These are phyloP conservation scores for Hypericum androsaemum DNA, from an alignment of 345 rosid genomes.

Conservation along the genomic window DNA sequence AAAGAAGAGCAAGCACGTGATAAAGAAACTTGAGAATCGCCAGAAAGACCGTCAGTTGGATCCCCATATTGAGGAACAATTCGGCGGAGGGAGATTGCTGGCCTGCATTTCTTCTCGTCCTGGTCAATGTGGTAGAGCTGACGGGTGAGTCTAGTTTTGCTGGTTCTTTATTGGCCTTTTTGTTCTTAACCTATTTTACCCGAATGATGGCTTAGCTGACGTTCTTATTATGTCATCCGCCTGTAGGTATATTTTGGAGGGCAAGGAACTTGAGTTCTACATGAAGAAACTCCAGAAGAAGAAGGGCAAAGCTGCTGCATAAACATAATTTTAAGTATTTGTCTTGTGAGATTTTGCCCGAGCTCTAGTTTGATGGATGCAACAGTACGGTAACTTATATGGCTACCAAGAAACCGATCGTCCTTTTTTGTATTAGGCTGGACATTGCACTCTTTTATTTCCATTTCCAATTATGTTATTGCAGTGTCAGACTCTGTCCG, in stretches of 20 bases:
- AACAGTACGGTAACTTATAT: no score
- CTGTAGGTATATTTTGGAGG: constrained; percentile 2
- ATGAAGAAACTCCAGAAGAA: constrained; percentile 6
- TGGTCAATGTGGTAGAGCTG: constrained; percentile 51
- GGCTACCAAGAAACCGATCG: no score
- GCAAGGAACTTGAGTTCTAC: background rate
- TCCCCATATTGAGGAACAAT: constrained; percentile 44
- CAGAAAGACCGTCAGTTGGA: constrained; percentile 38
- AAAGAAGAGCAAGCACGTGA: constrained; percentile 45
- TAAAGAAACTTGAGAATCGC: constrained; percentile 40
- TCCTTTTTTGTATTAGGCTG: no score
- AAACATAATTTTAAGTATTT: no score
- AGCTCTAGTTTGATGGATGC: no score
- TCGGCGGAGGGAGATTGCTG: constrained; percentile 39
- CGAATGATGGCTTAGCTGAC: background rate
- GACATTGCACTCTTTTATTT: no score
- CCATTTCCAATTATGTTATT: no score
- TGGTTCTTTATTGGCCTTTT: no score
- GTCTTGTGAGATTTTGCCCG: no score
- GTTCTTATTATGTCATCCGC: background rate
- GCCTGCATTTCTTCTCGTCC: constrained; percentile 20
- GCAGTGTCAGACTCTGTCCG: no score
- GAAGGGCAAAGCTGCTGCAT: constrained; percentile 1
- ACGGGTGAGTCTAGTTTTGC: constrained; percentile 27
- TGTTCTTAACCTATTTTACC: no score